Evolutionary conservation across 805 yeast genomes (phyloP), one percentile per base, ranked within the genome.

Genomic region (Saccharomycopsis sp.): DNA sequence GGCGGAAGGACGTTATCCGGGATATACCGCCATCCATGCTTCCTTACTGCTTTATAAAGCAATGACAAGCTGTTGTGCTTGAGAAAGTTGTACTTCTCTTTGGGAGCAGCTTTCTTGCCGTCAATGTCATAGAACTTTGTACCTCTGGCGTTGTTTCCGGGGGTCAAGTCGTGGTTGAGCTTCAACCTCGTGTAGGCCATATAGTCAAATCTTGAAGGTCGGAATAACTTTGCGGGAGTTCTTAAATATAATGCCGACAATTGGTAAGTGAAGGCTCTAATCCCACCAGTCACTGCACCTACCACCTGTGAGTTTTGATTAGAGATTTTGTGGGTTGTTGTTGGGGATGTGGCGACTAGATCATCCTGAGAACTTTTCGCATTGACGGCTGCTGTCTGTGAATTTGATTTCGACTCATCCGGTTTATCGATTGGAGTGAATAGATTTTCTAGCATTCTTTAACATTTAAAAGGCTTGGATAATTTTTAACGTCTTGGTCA

Each of bases 161-260:
- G 58, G 34, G 53, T 55, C 21, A 29, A 12, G 21, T 44, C 48
- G 12, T 44, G 48, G 16, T 77, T 78, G 53, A 75, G 70, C 29
- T 75, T 66, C 4, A 80, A 80, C 54, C 91, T 71, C 0, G 86
- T 81, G 56, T 84, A 80, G 5, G 88, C 88, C 67, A 89, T 73
- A 65, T 89, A 90, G 69, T 92, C 98, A 61, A 92, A 88, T 47
- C 97, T 73, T 2, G 96, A 84, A 0, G 98, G 98, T 40, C 96
- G 75, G 69, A 92, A 92, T 21, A 91, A 76, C 73, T 92, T 91
- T 50, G 90, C 87, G 1, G 84, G 84, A 1, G 95, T 88, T 58
- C 97, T 77, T 50, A 91, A 70, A 68, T 91, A 92, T 34, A 92
- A 73, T 0, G 91, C 75, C 51, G 90, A 85, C 41, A 90, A 63